Base-by-base conservation (phyloP, 305 asterid genomes). In the Solanum hybrid region DNA sequence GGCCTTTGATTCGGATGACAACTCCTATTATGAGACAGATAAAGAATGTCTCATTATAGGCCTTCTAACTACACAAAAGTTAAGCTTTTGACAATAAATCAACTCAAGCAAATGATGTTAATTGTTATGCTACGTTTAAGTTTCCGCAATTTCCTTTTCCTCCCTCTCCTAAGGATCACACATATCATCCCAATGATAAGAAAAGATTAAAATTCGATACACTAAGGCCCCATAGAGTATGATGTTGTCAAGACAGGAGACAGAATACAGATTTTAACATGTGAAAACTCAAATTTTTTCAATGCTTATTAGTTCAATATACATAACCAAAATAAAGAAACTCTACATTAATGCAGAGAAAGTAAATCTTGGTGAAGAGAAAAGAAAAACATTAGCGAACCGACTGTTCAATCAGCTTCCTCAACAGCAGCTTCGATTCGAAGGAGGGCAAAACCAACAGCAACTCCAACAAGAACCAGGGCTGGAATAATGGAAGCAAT, bases 381-480 rank as follows among this genome's bases (percentile, higher is more conserved):
- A 84, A 6, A 6, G 13, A 40, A 42, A 42, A 5, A 42, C 71
- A 31, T 3, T 10, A 31, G 40, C 87, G n/a, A 34, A 51, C 75
- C 1, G 5, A 84, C 17, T 10, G 2, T 31, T 84, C 31, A 51
- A 89, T 95, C 97, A 64, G 93, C 22, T 86, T 95, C 97, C 92
- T 96, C 99, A 11, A 95, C 88, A 2, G 90, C 1, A 1, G 97
- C 95, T 91, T 96, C 98, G 69, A 97, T 64, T 32, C 99, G 95
- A 32, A 97, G 99, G 38, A 96, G 98, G 66, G 92, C 95, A 89
- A 96, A 96, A 32, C 99, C 98, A 35, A 95, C 95, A 0, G 98
- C 98, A 4, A 97, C 98, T 11, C 99, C 97, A 76, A 94, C 89
- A 17, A 96, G 96, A 86, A 93, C 94, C 7, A 96, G 91, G 5